A percentile compares a stretch with the other conserved stretches of the same genome.
These are phyloP conservation scores for Rhodomyrtus psidioides DNA, from an alignment of 441 rosid species.

Conservation along the genomic window DNA sequence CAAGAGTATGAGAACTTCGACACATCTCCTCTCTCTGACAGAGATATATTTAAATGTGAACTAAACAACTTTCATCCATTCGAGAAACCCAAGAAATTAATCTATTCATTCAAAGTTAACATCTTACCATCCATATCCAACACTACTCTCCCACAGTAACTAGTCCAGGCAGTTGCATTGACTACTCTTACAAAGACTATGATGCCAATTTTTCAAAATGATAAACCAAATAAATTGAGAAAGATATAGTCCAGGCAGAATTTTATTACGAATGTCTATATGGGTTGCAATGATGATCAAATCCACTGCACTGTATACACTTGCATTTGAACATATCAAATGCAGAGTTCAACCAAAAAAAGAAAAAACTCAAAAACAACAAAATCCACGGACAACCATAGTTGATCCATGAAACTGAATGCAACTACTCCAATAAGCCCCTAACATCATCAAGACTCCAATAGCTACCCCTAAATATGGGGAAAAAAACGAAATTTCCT, in stretches of 20 bases:
- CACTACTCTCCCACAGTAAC: conserved; percentile 2
- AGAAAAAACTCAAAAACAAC: too few species aligned
- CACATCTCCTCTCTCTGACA: background rate
- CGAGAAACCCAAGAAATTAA: conserved; percentile 15
- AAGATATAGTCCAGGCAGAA: too few species aligned
- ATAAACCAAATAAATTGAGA: too few species aligned
- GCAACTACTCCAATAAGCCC: too few species aligned
- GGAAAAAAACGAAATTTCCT: background rate
- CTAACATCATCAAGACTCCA: background rate
- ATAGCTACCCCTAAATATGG: background rate
- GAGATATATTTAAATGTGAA: background rate
- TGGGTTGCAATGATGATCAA: too few species aligned
- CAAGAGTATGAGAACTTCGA: background rate
- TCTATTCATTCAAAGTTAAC: conserved; percentile 1
- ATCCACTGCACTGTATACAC: too few species aligned
- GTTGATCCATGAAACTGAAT: background rate
- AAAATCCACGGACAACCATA: background rate
- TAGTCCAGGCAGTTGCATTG: background rate
- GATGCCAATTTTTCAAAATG: background rate
- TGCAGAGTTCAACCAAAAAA: too few species aligned
- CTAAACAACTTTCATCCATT: conserved; percentile 11
- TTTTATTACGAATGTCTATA: too few species aligned
- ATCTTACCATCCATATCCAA: conserved; percentile 8
- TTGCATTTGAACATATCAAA: too few species aligned
- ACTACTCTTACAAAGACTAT: background rate